Conservation (phyloP, 768 basidiomycete genomes). For the Paxillus involutus region DNA sequence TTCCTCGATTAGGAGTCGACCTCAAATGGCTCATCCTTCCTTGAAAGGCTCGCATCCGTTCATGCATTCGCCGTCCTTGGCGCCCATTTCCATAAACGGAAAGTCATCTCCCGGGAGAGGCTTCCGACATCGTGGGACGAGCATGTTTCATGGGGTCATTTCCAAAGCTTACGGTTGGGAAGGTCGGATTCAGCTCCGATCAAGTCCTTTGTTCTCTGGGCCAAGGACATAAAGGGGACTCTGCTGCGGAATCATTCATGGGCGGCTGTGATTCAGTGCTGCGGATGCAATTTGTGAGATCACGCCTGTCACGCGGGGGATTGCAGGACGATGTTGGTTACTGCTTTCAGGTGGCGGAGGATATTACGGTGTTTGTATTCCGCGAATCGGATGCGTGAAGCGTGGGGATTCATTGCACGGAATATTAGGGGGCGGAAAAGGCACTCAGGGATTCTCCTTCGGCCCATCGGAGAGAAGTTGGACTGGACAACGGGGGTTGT, state of each 20-base stretch:
- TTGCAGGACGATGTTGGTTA: no score
- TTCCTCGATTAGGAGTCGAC: background rate
- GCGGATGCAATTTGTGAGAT: conserved; percentile 13
- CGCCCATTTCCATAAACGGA: background rate
- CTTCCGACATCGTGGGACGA: conserved; percentile 18
- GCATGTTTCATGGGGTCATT: background rate
- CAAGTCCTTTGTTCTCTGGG: conserved; percentile 1
- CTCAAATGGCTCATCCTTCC: no score
- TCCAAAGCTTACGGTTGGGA: background rate
- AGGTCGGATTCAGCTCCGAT: background rate
- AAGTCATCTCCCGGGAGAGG: background rate
- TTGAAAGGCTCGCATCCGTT: background rate
- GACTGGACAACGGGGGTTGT: conserved; percentile 10
- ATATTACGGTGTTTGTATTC: background rate
- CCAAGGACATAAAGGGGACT: background rate
- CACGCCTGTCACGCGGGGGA: background rate
- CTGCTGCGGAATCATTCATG: conserved; percentile 10
- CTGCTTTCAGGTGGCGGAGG: background rate
- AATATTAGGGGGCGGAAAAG: background rate
- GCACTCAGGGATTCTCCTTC: background rate
- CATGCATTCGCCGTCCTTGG: background rate
- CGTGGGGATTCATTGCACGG: no score
- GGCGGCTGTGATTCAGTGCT: background rate
- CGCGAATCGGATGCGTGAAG: background rate
- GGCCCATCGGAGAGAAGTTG: background rate